Conservation (phyloP, 1,139 yeast genomes). For the Magnusiomyces ingens region DNA sequence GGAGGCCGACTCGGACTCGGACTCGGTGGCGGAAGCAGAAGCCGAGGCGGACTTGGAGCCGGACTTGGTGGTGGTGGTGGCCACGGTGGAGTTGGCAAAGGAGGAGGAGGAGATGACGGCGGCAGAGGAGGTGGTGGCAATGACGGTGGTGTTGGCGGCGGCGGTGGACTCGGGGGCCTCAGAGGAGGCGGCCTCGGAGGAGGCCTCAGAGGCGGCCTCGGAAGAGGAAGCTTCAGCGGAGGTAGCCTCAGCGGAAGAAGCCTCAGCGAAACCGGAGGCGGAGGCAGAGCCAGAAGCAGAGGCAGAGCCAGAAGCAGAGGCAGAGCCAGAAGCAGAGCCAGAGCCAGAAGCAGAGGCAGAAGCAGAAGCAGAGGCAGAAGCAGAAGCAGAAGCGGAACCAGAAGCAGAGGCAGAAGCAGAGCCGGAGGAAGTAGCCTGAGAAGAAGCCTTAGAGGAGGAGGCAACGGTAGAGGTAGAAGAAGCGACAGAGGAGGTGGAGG, state of each 20-base stretch:
- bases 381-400: slow-evolving; percentile 19
- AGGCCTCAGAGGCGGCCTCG: slow-evolving; percentile 10
- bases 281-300: slow-evolving; percentile 14
- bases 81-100: slow-evolving; percentile 12
- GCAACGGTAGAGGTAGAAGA: slow-evolving; percentile 14
- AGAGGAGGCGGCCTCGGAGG: slow-evolving; percentile 14
- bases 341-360: slow-evolving; percentile 15
- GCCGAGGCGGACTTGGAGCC: slow-evolving; percentile 11
- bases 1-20: background rate
- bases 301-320: slow-evolving; percentile 18
- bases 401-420: slow-evolving; percentile 6
- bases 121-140: slow-evolving; percentile 15
- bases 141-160: slow-evolving; percentile 13
- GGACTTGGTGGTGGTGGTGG: slow-evolving; percentile 12
- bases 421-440: slow-evolving; percentile 10
- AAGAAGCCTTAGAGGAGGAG: slow-evolving; percentile 14
- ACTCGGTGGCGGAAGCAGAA: slow-evolving; percentile 10
- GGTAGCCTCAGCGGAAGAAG: slow-evolving; percentile 9
- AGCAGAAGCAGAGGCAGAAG: slow-evolving; percentile 13
- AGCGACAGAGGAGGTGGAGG: slow-evolving; percentile 19
- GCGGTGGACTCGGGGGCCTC: slow-evolving; percentile 9
- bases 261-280: slow-evolving; percentile 13
- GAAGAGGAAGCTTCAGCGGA: slow-evolving; percentile 6
- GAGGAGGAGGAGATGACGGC: slow-evolving; percentile 11
- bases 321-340: slow-evolving; percentile 5